phyloP scores from a whole-genome alignment of 2,329 filamentous ascomycete genomes.

The Fusarium sp. region DNA sequence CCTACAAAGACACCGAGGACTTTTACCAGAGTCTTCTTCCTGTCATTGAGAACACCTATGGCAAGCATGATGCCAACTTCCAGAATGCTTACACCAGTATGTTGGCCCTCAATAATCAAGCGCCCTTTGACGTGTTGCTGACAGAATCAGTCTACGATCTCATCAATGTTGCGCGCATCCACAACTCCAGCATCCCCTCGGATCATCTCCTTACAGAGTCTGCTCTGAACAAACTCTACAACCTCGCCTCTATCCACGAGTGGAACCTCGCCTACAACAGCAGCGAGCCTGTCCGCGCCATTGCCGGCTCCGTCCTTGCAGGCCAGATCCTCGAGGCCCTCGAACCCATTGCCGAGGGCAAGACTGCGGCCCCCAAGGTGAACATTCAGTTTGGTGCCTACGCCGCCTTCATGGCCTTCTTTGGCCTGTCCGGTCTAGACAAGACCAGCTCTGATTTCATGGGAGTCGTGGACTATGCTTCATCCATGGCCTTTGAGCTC shows the following conservation, averaged over 20 bases:
- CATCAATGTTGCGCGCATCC: slow-evolving; percentile 67
- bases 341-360: slow-evolving; percentile 58
- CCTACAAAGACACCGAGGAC: slow-evolving; percentile 61
- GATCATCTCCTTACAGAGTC: slow-evolving; percentile 66
- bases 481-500: slow-evolving; percentile 81
- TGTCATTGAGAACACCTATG: slow-evolving; percentile 63
- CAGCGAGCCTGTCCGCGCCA: slow-evolving; percentile 70
- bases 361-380: slow-evolving; percentile 52
- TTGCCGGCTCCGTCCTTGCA: slow-evolving; percentile 66
- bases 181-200: slow-evolving; percentile 68
- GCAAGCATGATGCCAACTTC: slow-evolving; percentile 57
- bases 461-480: slow-evolving; percentile 85
- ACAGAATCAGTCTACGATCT: slow-evolving; percentile 63
- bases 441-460: slow-evolving; percentile 69
- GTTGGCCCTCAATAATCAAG: slow-evolving; percentile 55
- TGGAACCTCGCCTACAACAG: slow-evolving; percentile 84
- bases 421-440: slow-evolving; percentile 64
- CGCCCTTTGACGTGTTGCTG: slow-evolving; percentile 52
- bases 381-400: slow-evolving; percentile 69
- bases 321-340: slow-evolving; percentile 64
- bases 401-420: slow-evolving; percentile 69
- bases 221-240: slow-evolving; percentile 69
- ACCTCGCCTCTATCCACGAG: slow-evolving; percentile 82
- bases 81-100: slow-evolving; percentile 70
- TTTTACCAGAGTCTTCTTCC: slow-evolving; percentile 67